Evolutionary conservation across 768 basidiomycete genomes (phyloP).

Genomic region (Daedalea quercina): DNA sequence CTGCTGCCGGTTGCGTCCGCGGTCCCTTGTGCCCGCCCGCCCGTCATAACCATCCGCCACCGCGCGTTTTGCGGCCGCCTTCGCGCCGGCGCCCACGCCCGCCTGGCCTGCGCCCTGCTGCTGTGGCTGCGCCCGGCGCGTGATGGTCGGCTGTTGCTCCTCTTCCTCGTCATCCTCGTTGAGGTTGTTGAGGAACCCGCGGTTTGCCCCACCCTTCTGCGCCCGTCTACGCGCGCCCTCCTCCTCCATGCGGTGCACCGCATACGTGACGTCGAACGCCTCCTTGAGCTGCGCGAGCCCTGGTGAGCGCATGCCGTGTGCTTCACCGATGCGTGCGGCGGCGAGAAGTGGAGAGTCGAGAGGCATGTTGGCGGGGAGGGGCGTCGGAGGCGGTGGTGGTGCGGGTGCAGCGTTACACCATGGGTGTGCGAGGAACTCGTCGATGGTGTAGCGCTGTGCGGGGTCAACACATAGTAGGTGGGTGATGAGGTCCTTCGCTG

Average conservation of each 20-base stretch:
- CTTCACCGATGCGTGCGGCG: constrained; percentile 44
- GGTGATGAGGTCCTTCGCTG: constrained; percentile 92
- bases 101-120: constrained; percentile 13
- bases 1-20: constrained; percentile 26
- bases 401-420: constrained; percentile 79
- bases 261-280: constrained; percentile 98
- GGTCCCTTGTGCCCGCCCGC: constrained; percentile 66
- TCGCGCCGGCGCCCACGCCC: constrained; percentile 24
- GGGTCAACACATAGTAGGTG: constrained; percentile 96
- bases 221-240: constrained; percentile 86
- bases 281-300: constrained; percentile 92
- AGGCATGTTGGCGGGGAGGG: constrained; percentile 36
- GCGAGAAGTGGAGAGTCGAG: constrained; percentile 90
- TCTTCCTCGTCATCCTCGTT: constrained; percentile 87
- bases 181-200: constrained; percentile 75
- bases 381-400: constrained; percentile 61
- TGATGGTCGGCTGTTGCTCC: constrained; percentile 42
- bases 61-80: constrained; percentile 21
- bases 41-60: constrained; percentile 44
- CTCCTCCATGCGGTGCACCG: constrained; percentile 99
- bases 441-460: constrained; percentile 92
- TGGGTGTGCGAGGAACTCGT: constrained; percentile 94
- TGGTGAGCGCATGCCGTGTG: constrained; percentile 73
- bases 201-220: constrained; percentile 77
- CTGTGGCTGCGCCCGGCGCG: constrained; percentile 20